Conservation (phyloP, 768 basidiomycete species). For the Rhizopogon vulgaris region DNA sequence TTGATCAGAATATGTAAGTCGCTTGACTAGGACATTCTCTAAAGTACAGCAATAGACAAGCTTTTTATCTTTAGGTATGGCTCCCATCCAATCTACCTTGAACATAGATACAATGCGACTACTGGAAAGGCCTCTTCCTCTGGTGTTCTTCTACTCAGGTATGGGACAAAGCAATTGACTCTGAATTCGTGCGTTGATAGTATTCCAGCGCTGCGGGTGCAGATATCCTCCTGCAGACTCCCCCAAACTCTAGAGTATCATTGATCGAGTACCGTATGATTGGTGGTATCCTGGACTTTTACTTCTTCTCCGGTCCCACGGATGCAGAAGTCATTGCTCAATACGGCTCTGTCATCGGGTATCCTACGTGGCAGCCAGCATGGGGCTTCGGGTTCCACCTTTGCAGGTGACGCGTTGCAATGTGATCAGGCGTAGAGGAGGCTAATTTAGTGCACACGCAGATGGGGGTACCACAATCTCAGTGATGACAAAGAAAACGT, state of each 20-base stretch:
- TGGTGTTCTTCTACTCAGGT: slow-evolving; percentile 76
- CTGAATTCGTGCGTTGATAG: background rate
- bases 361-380: slow-evolving; percentile 64
- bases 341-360: slow-evolving; percentile 58
- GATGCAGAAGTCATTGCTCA: slow-evolving; percentile 60
- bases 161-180: slow-evolving; percentile 1
- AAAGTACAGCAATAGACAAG: background rate
- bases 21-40: background rate
- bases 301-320: slow-evolving; percentile 59
- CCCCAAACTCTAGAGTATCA: slow-evolving; percentile 43
- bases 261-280: slow-evolving; percentile 68
- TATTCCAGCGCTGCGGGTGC: slow-evolving; percentile 55
- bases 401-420: slow-evolving; percentile 39
- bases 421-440: background rate
- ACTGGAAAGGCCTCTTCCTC: slow-evolving; percentile 54
- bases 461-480: slow-evolving; percentile 50
- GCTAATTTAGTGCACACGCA: background rate
- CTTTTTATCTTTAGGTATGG: slow-evolving; percentile 44
- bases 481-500: slow-evolving; percentile 55
- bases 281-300: slow-evolving; percentile 73
- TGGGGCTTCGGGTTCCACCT: slow-evolving; percentile 81
- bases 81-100: slow-evolving; percentile 68
- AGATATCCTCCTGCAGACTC: slow-evolving; percentile 64
- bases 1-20: slow-evolving; percentile 63
- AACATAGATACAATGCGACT: slow-evolving; percentile 55